Conservation (phyloP, 1,139 yeast species). For the Meyerozyma smithsonii region DNA sequence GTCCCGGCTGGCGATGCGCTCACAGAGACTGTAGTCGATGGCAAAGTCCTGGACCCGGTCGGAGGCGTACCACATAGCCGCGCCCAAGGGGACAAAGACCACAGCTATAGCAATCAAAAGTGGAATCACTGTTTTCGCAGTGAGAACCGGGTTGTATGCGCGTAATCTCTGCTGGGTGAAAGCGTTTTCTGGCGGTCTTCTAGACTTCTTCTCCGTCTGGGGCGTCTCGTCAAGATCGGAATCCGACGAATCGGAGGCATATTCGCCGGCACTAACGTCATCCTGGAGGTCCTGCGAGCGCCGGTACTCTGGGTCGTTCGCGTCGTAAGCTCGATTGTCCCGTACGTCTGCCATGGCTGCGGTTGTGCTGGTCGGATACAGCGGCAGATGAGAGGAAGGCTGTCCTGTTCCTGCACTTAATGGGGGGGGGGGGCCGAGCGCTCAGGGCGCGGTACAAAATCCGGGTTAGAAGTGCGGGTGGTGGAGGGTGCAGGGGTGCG, state of each 20-base stretch:
- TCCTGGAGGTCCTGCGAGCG: not conserved
- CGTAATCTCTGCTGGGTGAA: conserved; percentile 62
- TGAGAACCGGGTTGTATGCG: conserved; percentile 71
- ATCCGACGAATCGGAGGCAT: conserved; percentile 33
- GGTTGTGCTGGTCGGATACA: not conserved
- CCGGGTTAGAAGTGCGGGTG: conserved; percentile 2
- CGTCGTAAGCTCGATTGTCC: not conserved
- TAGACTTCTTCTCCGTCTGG: conserved; percentile 28
- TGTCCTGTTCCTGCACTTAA: too few relatives aligned
- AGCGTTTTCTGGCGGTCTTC: conserved; percentile 55
- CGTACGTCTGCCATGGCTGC: not conserved
- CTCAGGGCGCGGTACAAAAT: not conserved
- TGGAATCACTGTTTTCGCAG: conserved; percentile 88
- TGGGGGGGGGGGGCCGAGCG: too few relatives aligned
- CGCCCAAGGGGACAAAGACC: conserved; percentile 90
- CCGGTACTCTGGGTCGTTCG: not conserved
- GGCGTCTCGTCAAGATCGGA: conserved; percentile 23
- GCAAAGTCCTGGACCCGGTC: conserved; percentile 69
- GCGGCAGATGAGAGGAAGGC: not conserved
- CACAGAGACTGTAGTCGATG: conserved; percentile 80
- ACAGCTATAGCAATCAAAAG: conserved; percentile 69
- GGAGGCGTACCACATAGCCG: conserved; percentile 83
- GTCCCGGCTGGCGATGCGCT: conserved; percentile 47
- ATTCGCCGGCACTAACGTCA: conserved; percentile 10
- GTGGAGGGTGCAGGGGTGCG: not conserved